phyloP scores from a whole-genome alignment of 192 early-diverging fungal genomes.

The Neocallimastix lanati region DNA sequence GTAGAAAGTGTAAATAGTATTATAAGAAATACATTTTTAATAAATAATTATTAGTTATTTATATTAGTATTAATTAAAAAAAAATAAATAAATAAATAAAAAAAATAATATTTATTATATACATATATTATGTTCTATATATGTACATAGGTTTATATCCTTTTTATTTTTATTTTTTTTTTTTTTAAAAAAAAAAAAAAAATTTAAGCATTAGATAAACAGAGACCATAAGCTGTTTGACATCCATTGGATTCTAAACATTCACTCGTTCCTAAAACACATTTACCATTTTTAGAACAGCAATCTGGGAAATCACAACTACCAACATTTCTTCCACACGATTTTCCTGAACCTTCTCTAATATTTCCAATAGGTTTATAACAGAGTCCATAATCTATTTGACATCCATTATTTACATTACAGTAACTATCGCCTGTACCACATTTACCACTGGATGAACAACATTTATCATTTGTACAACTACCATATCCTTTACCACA shows the following conservation, averaged over 20 bases:
- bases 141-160: too few relatives aligned
- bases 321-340: neutral
- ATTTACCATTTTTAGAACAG: neutral
- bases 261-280: neutral
- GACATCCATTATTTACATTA: neutral
- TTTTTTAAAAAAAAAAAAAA: too few relatives aligned
- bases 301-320: neutral
- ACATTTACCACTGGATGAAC: neutral
- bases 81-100: too few relatives aligned
- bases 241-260: neutral
- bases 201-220: neutral
- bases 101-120: too few relatives aligned
- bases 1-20: too few relatives aligned
- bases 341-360: neutral
- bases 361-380: neutral
- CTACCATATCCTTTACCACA: neutral
- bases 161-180: too few relatives aligned
- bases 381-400: neutral
- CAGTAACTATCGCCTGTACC: neutral
- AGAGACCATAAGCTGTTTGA: neutral
- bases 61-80: too few relatives aligned
- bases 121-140: too few relatives aligned
- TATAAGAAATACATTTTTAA: too few relatives aligned
- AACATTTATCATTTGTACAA: neutral
- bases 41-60: too few relatives aligned